Percentiles rank a stretch among this genome's conserved stretches.
Conservation (phyloP, 1,284 basidiomycete genomes). For the Coniophora puteana region DNA sequence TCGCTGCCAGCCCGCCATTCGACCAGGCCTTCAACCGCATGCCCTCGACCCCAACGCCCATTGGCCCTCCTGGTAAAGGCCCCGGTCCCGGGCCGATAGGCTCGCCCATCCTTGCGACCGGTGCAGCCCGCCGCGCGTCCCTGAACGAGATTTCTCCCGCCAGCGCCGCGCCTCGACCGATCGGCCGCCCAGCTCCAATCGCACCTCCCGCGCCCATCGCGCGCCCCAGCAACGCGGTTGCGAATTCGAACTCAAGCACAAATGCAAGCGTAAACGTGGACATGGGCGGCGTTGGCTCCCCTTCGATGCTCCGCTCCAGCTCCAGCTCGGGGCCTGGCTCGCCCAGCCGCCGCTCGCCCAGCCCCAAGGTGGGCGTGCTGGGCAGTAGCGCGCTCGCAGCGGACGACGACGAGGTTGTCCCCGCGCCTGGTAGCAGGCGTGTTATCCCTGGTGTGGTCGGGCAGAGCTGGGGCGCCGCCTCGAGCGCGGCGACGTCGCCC, state of each 20-base stretch:
- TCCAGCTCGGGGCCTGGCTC: conserved; percentile 60
- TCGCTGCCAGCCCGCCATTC: conserved; percentile 43
- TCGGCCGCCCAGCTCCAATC: conserved; percentile 34
- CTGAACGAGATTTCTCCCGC: conserved; percentile 42
- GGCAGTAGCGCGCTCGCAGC: conserved; percentile 74
- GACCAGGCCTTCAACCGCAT: conserved; percentile 41
- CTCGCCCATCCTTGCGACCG: conserved; percentile 35
- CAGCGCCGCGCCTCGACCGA: conserved; percentile 46
- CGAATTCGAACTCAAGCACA: too few relatives aligned
- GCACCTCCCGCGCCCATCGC: conserved; percentile 23
- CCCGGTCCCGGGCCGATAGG: conserved; percentile 30
- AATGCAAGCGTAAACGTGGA: too few relatives aligned
- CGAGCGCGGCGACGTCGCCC: conserved; percentile 44
- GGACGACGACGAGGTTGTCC: conserved; percentile 77
- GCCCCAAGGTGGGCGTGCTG: conserved; percentile 67
- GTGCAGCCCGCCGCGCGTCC: conserved; percentile 30
- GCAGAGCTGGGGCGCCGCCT: conserved; percentile 39
- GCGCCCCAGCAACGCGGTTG: too few relatives aligned
- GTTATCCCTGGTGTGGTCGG: conserved; percentile 38
- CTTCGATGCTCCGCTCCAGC: conserved; percentile 37
- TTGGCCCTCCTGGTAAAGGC: conserved; percentile 50
- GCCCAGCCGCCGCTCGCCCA: conserved; percentile 61
- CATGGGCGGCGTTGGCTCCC: conserved; percentile 30
- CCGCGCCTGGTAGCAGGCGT: conserved; percentile 41
- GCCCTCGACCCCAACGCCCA: conserved; percentile 44